Percentiles rank a stretch among this genome's conserved stretches.
Conservation (phyloP, 2,329 filamentous ascomycete genomes). For the Zasmidium citrigriseum region DNA sequence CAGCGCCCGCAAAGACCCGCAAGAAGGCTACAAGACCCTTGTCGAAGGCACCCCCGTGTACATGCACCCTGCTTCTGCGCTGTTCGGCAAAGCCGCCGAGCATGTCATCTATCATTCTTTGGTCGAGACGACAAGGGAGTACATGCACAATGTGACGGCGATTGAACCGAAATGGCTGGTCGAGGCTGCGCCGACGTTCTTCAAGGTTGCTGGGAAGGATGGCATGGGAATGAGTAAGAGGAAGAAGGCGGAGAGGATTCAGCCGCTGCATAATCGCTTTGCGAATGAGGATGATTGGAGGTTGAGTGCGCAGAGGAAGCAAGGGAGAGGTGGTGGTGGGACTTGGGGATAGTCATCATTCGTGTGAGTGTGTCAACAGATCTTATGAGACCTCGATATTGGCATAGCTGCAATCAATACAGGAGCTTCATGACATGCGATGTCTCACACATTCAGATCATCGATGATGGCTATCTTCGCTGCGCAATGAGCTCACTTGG, state of each 20-base stretch:
- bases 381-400: too few species aligned
- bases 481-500: too few species aligned
- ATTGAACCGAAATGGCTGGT: constrained; percentile 96
- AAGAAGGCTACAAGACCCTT: constrained; percentile 96
- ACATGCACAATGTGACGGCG: constrained; percentile 91
- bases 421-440: too few species aligned
- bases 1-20: constrained; percentile 88
- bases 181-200: constrained; percentile 96
- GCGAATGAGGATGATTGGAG: constrained; percentile 94
- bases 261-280: constrained; percentile 92
- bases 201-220: constrained; percentile 92
- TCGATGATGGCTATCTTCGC: too few species aligned
- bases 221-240: constrained; percentile 71
- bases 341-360: constrained; percentile 87
- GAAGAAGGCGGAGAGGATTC: constrained; percentile 91
- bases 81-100: constrained; percentile 95
- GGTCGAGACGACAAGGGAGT: constrained; percentile 93
- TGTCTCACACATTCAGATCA: too few species aligned
- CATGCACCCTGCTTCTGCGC: constrained; percentile 84
- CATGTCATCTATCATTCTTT: constrained; percentile 93
- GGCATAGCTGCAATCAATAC: too few species aligned
- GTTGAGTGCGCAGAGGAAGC: constrained; percentile 80
- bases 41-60: constrained; percentile 95
- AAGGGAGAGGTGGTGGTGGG: constrained; percentile 83
- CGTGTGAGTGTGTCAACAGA: too few species aligned